phyloP scores from a whole-genome alignment of 331 rosid genomes.

The Saraca asoca region DNA sequence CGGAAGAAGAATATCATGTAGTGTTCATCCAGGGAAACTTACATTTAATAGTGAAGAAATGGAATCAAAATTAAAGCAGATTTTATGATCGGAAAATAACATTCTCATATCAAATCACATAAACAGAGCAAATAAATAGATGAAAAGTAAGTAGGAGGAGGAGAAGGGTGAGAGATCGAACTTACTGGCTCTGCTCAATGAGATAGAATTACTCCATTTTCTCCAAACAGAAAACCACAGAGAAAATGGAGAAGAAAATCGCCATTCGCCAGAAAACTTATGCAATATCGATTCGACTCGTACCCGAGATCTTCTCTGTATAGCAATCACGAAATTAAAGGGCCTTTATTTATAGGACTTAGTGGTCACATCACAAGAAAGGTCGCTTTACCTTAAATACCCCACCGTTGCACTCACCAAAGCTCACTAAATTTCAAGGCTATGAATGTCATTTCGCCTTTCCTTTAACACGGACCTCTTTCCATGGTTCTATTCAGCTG shows the following conservation, averaged over 20 bases:
- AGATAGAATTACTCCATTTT: constrained; percentile 12
- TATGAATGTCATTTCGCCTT: constrained; percentile 25
- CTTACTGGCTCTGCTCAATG: constrained; percentile 28
- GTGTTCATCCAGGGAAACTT: too few relatives aligned
- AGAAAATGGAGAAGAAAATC: background rate
- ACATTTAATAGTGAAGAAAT: too few relatives aligned
- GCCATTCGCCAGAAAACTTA: too few relatives aligned
- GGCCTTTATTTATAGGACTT: background rate
- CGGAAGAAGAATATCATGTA: too few relatives aligned
- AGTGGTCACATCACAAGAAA: background rate
- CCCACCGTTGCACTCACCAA: constrained; percentile 14
- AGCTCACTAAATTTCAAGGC: constrained; percentile 4
- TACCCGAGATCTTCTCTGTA: background rate
- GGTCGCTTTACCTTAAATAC: constrained; percentile 22
- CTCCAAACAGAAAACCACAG: constrained; percentile 21
- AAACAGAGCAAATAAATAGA: background rate
- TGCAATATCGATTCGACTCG: background rate
- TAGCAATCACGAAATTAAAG: background rate
- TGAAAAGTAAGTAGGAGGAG: background rate
- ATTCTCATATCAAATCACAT: background rate
- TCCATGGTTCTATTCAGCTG: constrained; percentile 5
- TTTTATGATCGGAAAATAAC: too few relatives aligned
- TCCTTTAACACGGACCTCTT: constrained; percentile 16
- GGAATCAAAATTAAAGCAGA: too few relatives aligned
- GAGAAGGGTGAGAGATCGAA: background rate